Evolutionary conservation across 106 monocot genomes (phyloP).

Genomic region (Dendrobium nobile): DNA sequence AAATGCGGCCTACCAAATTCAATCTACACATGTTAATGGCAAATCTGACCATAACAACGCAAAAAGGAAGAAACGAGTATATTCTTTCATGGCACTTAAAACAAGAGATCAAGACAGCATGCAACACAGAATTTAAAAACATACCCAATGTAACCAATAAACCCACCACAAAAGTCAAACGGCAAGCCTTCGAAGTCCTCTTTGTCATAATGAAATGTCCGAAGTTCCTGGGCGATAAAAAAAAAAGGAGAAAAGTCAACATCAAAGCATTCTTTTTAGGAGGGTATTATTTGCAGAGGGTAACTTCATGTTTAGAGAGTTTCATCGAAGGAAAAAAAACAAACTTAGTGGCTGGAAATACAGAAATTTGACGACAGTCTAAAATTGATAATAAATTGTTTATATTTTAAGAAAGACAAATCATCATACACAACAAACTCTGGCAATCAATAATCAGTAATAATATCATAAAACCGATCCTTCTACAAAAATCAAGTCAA

Average conservation of each 20-base stretch:
- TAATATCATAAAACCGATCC: neutral
- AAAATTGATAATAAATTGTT: neutral
- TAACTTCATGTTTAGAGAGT: neutral
- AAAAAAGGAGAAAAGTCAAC: neutral
- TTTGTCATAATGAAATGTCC: slow-evolving; percentile 65
- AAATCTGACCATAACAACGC: neutral
- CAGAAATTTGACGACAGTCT: neutral
- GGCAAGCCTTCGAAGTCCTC: slow-evolving; percentile 79
- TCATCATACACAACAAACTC: neutral
- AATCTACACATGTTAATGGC: neutral
- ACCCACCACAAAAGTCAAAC: slow-evolving; percentile 93
- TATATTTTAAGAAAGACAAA: neutral
- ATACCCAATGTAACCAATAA: slow-evolving; percentile 88
- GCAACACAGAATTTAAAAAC: neutral
- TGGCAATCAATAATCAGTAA: neutral
- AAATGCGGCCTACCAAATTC: neutral
- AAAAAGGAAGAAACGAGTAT: neutral
- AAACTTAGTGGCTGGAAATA: neutral
- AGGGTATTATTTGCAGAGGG: neutral
- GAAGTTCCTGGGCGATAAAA: slow-evolving; percentile 55
- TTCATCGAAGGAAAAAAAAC: neutral
- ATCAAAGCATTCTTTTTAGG: neutral
- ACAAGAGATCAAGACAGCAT: neutral
- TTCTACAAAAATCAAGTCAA: neutral
- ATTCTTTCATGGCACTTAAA: neutral